A percentile compares a stretch with the other conserved stretches of the same genome.
Evolutionary conservation across 2,329 filamentous ascomycete genomes (phyloP).

Genomic region (Monilinia fructigena): DNA sequence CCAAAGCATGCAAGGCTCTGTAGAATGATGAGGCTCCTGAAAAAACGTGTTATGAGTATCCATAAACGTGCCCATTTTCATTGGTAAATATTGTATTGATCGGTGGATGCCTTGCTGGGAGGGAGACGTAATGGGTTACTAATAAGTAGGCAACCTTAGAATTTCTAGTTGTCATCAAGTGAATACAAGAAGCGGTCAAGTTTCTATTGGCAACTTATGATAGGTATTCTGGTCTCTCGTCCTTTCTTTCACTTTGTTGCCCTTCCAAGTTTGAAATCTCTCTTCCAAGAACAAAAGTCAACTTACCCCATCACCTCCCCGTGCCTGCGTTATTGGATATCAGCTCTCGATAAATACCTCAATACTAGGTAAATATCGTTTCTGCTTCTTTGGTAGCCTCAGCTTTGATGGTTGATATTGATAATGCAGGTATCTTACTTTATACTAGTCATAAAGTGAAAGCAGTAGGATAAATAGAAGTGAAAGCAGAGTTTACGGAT

Average conservation of each 20-base stretch:
- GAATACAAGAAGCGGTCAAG: background rate
- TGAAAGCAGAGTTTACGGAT: background rate
- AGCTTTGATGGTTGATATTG: background rate
- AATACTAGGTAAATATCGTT: no score
- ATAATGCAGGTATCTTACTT: background rate
- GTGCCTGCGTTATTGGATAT: slow-evolving; percentile 3
- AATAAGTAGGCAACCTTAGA: no score
- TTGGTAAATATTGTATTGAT: background rate
- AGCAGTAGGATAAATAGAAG: no score
- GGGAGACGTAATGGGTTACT: no score
- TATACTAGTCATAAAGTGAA: background rate
- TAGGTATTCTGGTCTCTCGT: background rate
- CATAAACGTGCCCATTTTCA: background rate
- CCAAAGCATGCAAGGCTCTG: background rate
- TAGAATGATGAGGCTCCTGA: background rate
- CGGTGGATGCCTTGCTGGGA: no score
- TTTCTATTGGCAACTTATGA: background rate
- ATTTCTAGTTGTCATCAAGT: background rate
- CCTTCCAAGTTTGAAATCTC: background rate
- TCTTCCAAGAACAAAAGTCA: background rate
- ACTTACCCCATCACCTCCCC: background rate
- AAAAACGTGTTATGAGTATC: no score
- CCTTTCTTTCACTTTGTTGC: background rate
- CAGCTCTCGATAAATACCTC: background rate
- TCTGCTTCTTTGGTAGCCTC: background rate